Percentiles rank a stretch among this genome's conserved stretches.
These are phyloP conservation scores for Candolleomyces eurysporus DNA, from an alignment of 768 basidiomycete genomes.

Conservation along the genomic window DNA sequence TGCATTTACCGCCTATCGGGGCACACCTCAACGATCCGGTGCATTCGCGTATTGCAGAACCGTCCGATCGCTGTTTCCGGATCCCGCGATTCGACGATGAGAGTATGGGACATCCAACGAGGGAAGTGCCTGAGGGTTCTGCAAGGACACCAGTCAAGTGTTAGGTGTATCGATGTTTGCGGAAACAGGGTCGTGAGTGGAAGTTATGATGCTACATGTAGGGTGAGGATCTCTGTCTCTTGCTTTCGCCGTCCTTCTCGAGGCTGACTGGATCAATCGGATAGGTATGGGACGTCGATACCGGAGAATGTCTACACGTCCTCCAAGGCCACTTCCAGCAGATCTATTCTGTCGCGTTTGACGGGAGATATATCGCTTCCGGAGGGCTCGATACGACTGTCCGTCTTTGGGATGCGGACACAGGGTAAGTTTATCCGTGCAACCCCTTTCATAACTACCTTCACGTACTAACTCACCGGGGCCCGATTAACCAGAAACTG, in stretches of 20 bases:
- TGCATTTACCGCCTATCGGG: conserved; percentile 81
- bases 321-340: conserved; percentile 83
- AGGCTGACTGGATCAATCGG: not conserved
- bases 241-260: not conserved
- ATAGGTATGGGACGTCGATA: conserved; percentile 89
- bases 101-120: conserved; percentile 91
- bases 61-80: conserved; percentile 89
- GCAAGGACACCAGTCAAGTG: conserved; percentile 75
- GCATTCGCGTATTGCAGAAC: conserved; percentile 82
- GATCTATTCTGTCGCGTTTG: conserved; percentile 90
- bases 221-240: conserved; percentile 45
- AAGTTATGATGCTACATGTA: conserved; percentile 87
- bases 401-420: conserved; percentile 82
- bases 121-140: conserved; percentile 68
- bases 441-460: not conserved
- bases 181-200: conserved; percentile 86
- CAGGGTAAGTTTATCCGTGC: conserved; percentile 57
- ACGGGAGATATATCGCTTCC: conserved; percentile 77
- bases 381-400: conserved; percentile 95
- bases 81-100: conserved; percentile 79
- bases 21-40: conserved; percentile 89
- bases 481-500: conserved; percentile 53
- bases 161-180: conserved; percentile 85
- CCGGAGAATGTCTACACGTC: conserved; percentile 81
- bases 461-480: not conserved